Evolutionary conservation across 495 filamentous ascomycete species (phyloP), one percentile per base, ranked within the genome.

Genomic region (Corynascus novoguineensis): DNA sequence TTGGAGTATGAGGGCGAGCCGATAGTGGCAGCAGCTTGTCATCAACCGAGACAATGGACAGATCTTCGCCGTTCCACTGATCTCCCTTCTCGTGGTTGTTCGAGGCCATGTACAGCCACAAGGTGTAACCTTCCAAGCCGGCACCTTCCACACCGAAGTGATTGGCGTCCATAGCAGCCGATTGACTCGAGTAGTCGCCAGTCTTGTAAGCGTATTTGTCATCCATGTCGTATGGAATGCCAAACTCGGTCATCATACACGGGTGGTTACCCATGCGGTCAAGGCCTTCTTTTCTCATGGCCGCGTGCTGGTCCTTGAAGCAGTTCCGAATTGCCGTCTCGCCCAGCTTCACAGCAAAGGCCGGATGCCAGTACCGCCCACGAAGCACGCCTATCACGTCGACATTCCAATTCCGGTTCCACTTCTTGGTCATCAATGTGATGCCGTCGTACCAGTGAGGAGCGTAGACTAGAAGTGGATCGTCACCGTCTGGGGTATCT

Each of bases 221-320:
- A 64, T 99, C 92, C 93, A 99, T 99, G 69, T 99, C 95, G 66
- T 96, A 99, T 0, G 93, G 93, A 58, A 97, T 96, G 24, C 93
- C 93, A 62, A 97, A 96, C 64, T 99, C 93, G 1, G 89, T 95
- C 67, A 96, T 87, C 11, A 98, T 73, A 61, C 92, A 86, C 1
- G 93, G 93, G 61, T 95, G 93, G 32, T 86, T 81, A 15, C 93
- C 93, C 81, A 96, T 90, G 52, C 92, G 85, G 32, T 92, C 86
- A 17, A 85, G 70, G n/a, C 95, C 95, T 71, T 98, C 93, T 56
- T 95, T 78, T 50, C 84, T 80, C 34, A 98, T 90, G 14, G 87
- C 87, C 17, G 85, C 82, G n/a, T 97, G 82, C 62, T 98, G 93
- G 61, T 97, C 89, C 56, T 83, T 81, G 69, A 98, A 84, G 69